A percentile compares a stretch with the other conserved stretches of the same genome.
Conservation (phyloP, 1,284 basidiomycete genomes). For the Cryptococcus jaspeensis region DNA sequence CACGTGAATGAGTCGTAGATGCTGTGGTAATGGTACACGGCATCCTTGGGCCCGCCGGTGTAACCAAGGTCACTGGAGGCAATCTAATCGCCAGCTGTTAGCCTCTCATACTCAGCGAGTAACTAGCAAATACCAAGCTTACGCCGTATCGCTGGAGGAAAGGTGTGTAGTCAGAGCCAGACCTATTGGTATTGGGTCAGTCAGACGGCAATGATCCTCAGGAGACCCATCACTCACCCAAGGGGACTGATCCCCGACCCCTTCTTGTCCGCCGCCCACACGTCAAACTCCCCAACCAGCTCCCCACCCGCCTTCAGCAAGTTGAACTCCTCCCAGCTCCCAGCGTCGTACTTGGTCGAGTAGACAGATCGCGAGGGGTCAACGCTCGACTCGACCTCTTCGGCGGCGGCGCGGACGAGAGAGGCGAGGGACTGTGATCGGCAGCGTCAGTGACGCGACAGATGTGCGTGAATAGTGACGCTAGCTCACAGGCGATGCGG, state of each 20-base stretch:
- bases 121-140: conserved; percentile 20
- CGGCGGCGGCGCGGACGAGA: conserved; percentile 66
- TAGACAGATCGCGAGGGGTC: conserved; percentile 47
- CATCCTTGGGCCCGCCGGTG: conserved; percentile 54
- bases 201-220: background rate
- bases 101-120: too few species aligned
- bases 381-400: conserved; percentile 62
- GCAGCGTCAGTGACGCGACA: conserved; percentile 14
- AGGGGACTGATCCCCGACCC: conserved; percentile 26
- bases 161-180: conserved; percentile 68
- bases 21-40: conserved; percentile 69
- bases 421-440: conserved; percentile 73
- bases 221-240: conserved; percentile 13
- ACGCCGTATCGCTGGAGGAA: conserved; percentile 60
- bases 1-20: conserved; percentile 75
- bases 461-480: background rate
- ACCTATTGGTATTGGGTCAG: conserved; percentile 43
- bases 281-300: conserved; percentile 14
- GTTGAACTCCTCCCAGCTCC: conserved; percentile 28
- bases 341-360: conserved; percentile 44
- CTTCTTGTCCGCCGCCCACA: background rate
- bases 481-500: conserved; percentile 45
- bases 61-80: conserved; percentile 57
- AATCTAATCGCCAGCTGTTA: conserved; percentile 12
- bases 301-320: background rate